Conservation (phyloP, 345 rosid species). For the Euphorbia lathyris region DNA sequence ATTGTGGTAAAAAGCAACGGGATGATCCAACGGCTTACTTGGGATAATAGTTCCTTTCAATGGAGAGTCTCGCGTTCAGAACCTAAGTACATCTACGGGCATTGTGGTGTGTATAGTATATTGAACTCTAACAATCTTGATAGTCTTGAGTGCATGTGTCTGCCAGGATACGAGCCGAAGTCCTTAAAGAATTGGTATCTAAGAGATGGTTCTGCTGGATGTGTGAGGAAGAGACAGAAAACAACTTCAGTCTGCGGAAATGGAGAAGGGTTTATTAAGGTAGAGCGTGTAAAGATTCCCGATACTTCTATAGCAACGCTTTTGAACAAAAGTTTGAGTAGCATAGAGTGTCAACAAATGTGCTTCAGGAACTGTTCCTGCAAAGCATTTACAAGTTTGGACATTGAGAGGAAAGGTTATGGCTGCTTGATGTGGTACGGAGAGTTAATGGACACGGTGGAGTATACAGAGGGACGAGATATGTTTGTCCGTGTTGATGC, state of each 20-base stretch:
- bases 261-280: constrained; percentile 33
- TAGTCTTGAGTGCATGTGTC: constrained; percentile 42
- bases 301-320: constrained; percentile 35
- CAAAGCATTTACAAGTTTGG: constrained; percentile 49
- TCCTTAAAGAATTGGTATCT: constrained; percentile 42
- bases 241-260: not conserved
- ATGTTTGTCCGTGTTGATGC: constrained; percentile 47
- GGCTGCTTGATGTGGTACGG: constrained; percentile 65
- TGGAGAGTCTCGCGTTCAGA: constrained; percentile 49
- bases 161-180: constrained; percentile 67
- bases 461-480: constrained; percentile 46
- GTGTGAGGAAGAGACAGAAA: constrained; percentile 34
- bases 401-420: constrained; percentile 28
- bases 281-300: constrained; percentile 27
- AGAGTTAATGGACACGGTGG: constrained; percentile 39
- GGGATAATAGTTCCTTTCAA: constrained; percentile 10
- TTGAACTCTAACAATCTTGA: not conserved
- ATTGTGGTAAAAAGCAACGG: constrained; percentile 6
- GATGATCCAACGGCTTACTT: not conserved
- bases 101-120: constrained; percentile 33
- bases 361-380: constrained; percentile 58
- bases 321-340: constrained; percentile 39
- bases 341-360: constrained; percentile 33
- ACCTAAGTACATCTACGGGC: constrained; percentile 37
- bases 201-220: constrained; percentile 53